Evolutionary conservation across 441 rosid species (phyloP).

Genomic region (Pelargonium australe): DNA sequence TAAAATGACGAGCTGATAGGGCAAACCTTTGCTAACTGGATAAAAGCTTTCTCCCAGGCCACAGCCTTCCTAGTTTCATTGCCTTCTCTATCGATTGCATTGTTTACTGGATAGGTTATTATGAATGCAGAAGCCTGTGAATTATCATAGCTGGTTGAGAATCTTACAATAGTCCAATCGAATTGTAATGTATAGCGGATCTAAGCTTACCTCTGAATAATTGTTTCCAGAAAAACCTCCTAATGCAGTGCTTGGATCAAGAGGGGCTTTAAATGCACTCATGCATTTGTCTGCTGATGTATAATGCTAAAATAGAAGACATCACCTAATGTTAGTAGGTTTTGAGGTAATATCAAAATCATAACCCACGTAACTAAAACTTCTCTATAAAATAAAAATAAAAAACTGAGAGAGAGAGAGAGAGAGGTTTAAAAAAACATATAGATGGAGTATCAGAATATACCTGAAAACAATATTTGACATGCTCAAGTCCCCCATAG

Average conservation of each 20-base stretch:
- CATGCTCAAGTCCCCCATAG: conserved; percentile 76
- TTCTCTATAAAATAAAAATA: neutral
- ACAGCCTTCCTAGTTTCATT: conserved; percentile 67
- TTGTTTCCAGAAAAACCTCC: conserved; percentile 92
- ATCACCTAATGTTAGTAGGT: conserved; percentile 15
- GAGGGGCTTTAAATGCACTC: conserved; percentile 97
- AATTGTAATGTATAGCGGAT: conserved; percentile 18
- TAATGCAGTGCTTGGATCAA: conserved; percentile 90
- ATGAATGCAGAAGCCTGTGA: conserved; percentile 92
- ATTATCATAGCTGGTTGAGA: conserved; percentile 17
- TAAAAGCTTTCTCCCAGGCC: conserved; percentile 97
- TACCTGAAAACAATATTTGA: conserved; percentile 94
- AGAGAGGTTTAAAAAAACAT: neutral
- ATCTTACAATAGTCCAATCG: conserved; percentile 14
- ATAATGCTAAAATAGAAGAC: conserved; percentile 62
- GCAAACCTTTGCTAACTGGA: conserved; percentile 78
- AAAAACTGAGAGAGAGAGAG: neutral
- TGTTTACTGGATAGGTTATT: conserved; percentile 91
- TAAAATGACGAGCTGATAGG: conserved; percentile 12
- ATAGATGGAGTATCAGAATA: conserved; percentile 13
- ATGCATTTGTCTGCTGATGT: conserved; percentile 81
- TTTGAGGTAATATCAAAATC: conserved; percentile 1
- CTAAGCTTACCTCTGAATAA: conserved; percentile 67
- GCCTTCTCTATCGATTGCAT: conserved; percentile 53
- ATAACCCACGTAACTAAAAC: neutral